Conservation (phyloP, 1,284 basidiomycete genomes). For the Puccinia coronata region DNA sequence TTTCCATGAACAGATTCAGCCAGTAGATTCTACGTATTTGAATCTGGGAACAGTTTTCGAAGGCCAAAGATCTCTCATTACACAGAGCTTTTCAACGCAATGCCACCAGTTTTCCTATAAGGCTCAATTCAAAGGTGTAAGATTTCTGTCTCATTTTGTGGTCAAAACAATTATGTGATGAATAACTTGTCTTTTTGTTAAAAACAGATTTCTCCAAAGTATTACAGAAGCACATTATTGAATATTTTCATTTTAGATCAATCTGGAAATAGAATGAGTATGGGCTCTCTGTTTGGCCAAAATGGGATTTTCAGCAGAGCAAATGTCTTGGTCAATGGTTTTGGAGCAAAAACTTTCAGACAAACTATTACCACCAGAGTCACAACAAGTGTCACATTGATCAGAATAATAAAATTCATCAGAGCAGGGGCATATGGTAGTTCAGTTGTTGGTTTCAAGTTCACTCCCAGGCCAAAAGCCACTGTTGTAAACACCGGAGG, state of each 20-base stretch:
- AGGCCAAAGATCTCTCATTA: not conserved
- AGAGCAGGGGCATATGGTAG: not conserved
- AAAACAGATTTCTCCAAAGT: not conserved
- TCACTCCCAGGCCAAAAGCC: not conserved
- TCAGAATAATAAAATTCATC: not conserved
- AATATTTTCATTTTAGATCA: slow-evolving; percentile 4
- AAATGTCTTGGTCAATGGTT: not conserved
- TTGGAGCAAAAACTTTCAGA: not conserved
- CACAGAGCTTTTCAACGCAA: not conserved
- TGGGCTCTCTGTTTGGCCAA: not conserved
- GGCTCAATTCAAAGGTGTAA: not conserved
- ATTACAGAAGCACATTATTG: not conserved
- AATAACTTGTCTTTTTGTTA: not conserved
- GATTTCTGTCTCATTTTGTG: not conserved
- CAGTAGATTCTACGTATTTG: not conserved
- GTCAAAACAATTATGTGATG: not conserved
- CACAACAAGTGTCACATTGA: not conserved
- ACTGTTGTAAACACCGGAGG: not conserved
- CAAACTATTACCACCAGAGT: not conserved
- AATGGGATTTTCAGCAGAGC: not conserved
- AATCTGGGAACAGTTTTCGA: not conserved
- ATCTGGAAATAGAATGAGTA: not conserved
- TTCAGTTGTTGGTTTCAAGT: not conserved
- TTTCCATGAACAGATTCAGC: not conserved
- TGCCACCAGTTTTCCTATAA: not conserved